These are phyloP conservation scores for Sphagnum fallax DNA, from an alignment of 228 moss, liverwort and hornwort species.

Conservation along the genomic window DNA sequence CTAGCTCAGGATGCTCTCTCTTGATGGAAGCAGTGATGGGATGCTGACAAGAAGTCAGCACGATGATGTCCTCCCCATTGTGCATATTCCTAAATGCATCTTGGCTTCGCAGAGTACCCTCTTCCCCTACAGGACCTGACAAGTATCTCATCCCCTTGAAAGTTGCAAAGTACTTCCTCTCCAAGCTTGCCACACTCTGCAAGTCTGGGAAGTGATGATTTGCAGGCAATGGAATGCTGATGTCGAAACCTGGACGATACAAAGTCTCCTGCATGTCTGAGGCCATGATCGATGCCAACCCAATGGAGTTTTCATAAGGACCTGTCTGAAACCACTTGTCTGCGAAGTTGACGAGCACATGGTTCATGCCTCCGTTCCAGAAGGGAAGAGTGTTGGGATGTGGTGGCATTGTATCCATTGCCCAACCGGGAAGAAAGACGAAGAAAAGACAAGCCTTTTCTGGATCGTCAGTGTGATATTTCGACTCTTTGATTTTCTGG, in stretches of 20 bases:
- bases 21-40: conserved; percentile 2
- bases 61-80: conserved; percentile 41
- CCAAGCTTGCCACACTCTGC: conserved; percentile 19
- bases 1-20: conserved; percentile 9
- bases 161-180: conserved; percentile 42
- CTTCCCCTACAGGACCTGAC: neutral
- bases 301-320: conserved; percentile 10
- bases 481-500: conserved; percentile 24
- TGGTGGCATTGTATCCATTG: conserved; percentile 15
- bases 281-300: conserved; percentile 34
- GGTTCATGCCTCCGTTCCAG: conserved; percentile 56
- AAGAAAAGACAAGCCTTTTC: conserved; percentile 43
- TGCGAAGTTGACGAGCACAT: conserved; percentile 35
- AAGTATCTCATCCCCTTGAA: conserved; percentile 31
- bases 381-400: conserved; percentile 27
- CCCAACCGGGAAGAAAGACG: conserved; percentile 14
- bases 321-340: conserved; percentile 13
- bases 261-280: conserved; percentile 25
- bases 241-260: conserved; percentile 37
- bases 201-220: conserved; percentile 12
- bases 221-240: conserved; percentile 21
- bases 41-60: conserved; percentile 32
- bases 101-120: conserved; percentile 26
- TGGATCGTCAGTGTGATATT: conserved; percentile 38
- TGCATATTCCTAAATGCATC: conserved; percentile 28